Base-by-base conservation (phyloP, 208 protist genomes). In the Crithidia brevicula region DNA sequence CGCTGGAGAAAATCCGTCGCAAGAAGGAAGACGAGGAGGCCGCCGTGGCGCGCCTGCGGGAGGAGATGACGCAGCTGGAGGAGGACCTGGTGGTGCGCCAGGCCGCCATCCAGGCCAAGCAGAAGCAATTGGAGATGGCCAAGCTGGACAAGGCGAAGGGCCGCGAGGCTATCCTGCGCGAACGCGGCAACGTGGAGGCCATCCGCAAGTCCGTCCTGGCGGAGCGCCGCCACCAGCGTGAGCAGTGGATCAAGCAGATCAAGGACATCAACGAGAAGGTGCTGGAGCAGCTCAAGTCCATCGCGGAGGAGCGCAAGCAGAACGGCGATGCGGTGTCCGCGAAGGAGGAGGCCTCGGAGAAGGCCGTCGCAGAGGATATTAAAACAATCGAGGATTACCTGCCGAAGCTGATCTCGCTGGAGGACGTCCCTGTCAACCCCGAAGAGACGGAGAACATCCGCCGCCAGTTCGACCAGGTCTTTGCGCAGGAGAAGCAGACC, bases 161-260 rank as follows among this genome's bases (percentile, higher is more conserved):
- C 34, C 81, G 82, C 49, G 93, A 97, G 36, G 88, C 88, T 10
- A 88, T 97, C 45, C 47, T 92, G 62, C 72, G 82, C 43, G 88
- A 93, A 66, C 82, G 90, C 31, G 79, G 87, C 45, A 80, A 72
- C 30, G 86, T 95, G 28, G 80, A 93, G 53, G 85, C 82, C 34
- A 81, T 85, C 36, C 88, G 93, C 46, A 83, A 85, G 68, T 86
- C 77, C 20, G 78, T 97, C 11, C 47, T 88, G 56, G 77, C 79
- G 13, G 88, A 93, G 54, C 74, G 93, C 31, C 83, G 82, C 40
- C 79, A 80, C 56, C 90, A 97, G 67, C 84, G 93, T 6, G 74
- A 92, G 66, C 88, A 96, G 80, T 97, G 93, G 91, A 89, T 97
- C 36, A 74, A 85, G 65, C 88, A 96, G 73, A 97, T 97, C 47